phyloP scores from a whole-genome alignment of 257 asterid genomes.

The Dorcoceras hygrometricum region DNA sequence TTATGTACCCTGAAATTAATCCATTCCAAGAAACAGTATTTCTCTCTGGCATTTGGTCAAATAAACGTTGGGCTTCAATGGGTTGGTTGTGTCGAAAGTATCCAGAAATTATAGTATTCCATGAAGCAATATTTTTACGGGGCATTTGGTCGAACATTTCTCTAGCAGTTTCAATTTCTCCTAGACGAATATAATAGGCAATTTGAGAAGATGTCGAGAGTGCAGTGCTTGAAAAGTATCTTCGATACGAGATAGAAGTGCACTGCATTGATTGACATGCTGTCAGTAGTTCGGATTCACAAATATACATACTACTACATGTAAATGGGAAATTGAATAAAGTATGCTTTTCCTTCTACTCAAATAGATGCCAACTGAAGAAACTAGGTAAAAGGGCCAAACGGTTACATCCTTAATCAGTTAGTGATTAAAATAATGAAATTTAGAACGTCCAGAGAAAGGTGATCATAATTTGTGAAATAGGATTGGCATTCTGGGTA shows the following conservation, averaged over 20 bases:
- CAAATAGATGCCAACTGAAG: background rate
- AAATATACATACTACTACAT: too few relatives aligned
- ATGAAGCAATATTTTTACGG: slow-evolving; percentile 42
- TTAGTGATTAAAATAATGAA: too few relatives aligned
- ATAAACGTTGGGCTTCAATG: slow-evolving; percentile 44
- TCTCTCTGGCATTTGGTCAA: slow-evolving; percentile 48
- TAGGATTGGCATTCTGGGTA: background rate
- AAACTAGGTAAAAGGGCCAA: background rate
- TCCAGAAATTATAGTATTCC: slow-evolving; percentile 66
- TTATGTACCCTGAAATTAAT: slow-evolving; percentile 62
- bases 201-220: slow-evolving; percentile 48
- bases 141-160: slow-evolving; percentile 50
- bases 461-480: background rate
- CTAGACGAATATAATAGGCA: slow-evolving; percentile 44
- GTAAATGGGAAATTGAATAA: too few relatives aligned
- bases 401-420: background rate
- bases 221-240: slow-evolving; percentile 31
- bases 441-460: background rate
- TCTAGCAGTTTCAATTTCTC: slow-evolving; percentile 58
- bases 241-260: slow-evolving; percentile 19
- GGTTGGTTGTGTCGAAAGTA: slow-evolving; percentile 56
- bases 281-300: background rate
- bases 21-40: slow-evolving; percentile 80
- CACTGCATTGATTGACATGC: background rate
- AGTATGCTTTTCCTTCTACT: background rate